Evolutionary conservation across 108 stramenopile genomes (phyloP).

Genomic region (Cylindrotheca closterium): DNA sequence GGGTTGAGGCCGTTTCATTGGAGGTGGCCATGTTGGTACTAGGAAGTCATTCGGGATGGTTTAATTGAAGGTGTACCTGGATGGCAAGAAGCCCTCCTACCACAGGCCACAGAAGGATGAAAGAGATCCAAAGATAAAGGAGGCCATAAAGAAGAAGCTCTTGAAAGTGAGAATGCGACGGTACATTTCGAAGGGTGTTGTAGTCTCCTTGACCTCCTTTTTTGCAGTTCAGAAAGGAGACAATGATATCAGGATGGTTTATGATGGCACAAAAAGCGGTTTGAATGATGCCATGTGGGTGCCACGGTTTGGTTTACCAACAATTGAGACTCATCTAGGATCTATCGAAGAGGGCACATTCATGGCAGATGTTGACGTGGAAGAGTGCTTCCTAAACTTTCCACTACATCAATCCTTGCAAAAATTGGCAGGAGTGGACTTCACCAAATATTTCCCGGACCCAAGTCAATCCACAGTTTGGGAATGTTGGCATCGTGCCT

Average conservation of each 20-base stretch:
- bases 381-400: conserved; percentile 50
- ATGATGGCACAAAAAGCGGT: conserved; percentile 36
- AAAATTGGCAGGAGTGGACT: conserved; percentile 36
- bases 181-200: conserved; percentile 8
- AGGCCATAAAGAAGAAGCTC: conserved; percentile 20
- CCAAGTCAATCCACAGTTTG: background rate
- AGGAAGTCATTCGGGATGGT: conserved; percentile 15
- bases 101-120: background rate
- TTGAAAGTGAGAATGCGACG: conserved; percentile 21
- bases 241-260: conserved; percentile 45
- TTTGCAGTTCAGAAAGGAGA: conserved; percentile 49
- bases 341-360: conserved; percentile 3
- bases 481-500: background rate
- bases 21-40: conserved; percentile 25
- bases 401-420: conserved; percentile 17
- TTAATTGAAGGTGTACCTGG: background rate
- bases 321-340: conserved; percentile 16
- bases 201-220: conserved; percentile 27
- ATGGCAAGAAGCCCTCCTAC: background rate
- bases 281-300: conserved; percentile 43
- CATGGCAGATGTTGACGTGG: conserved; percentile 38
- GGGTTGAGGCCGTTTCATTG: conserved; percentile 41
- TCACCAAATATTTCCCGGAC: background rate
- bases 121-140: background rate
- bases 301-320: conserved; percentile 47